phyloP scores from a whole-genome alignment of 1,139 yeast genomes.

The Pichia sp. region DNA sequence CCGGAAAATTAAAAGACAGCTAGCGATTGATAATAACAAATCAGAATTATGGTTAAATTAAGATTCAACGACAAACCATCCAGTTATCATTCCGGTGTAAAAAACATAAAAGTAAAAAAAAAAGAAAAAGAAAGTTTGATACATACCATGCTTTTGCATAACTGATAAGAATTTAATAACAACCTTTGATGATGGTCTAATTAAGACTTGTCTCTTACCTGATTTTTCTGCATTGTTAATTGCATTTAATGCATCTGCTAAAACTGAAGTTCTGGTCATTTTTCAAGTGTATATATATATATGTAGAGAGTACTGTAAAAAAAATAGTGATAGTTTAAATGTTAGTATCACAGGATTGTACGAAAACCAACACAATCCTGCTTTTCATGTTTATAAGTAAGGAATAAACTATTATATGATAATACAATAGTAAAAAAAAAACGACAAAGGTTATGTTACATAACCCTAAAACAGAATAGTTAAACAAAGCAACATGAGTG shows the following conservation, averaged over 20 bases:
- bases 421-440: neutral
- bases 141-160: slow-evolving; percentile 84
- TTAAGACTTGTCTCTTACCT: slow-evolving; percentile 98
- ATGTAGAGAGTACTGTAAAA: slow-evolving; percentile 2
- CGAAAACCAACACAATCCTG: neutral
- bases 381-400: neutral
- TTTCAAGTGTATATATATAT: slow-evolving; percentile 25
- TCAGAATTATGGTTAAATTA: slow-evolving; percentile 7
- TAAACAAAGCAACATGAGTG: slow-evolving; percentile 36
- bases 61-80: slow-evolving; percentile 74
- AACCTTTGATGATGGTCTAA: slow-evolving; percentile 99
- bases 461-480: slow-evolving; percentile 1
- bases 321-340: neutral
- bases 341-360: slow-evolving; percentile 20
- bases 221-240: slow-evolving; percentile 99
- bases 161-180: slow-evolving; percentile 94
- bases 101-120: neutral
- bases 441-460: neutral
- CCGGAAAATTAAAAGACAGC: slow-evolving; percentile 98
- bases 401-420: neutral
- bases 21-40: slow-evolving; percentile 53
- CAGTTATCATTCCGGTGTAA: slow-evolving; percentile 88
- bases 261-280: slow-evolving; percentile 98
- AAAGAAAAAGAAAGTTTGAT: slow-evolving; percentile 26
- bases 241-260: slow-evolving; percentile 98